phyloP scores from a whole-genome alignment of 202 grass and related monocot genomes.

The Zizania palustris region DNA sequence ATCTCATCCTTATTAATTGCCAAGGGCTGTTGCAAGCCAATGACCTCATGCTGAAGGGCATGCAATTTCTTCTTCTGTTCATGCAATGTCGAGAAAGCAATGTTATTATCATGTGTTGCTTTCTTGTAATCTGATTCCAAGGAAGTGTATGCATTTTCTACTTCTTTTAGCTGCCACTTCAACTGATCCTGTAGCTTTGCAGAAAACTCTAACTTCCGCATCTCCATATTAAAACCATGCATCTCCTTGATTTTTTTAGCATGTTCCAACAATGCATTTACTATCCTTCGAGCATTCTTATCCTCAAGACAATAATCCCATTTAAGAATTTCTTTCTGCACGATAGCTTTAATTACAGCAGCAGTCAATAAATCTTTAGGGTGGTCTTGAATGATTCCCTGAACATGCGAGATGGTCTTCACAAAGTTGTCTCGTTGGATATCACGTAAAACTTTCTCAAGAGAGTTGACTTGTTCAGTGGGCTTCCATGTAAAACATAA shows the following conservation, averaged over 20 bases:
- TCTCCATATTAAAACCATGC: slow-evolving; percentile 45
- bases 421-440: slow-evolving; percentile 48
- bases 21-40: slow-evolving; percentile 27
- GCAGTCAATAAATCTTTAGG: slow-evolving; percentile 36
- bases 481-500: slow-evolving; percentile 45
- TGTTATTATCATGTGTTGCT: slow-evolving; percentile 37
- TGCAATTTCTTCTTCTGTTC: slow-evolving; percentile 46
- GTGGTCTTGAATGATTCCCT: slow-evolving; percentile 41
- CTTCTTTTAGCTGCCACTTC: slow-evolving; percentile 56
- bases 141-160: slow-evolving; percentile 40
- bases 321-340: slow-evolving; percentile 49
- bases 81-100: slow-evolving; percentile 43
- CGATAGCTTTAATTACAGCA: slow-evolving; percentile 45
- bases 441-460: slow-evolving; percentile 49
- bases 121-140: slow-evolving; percentile 56
- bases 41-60: slow-evolving; percentile 37
- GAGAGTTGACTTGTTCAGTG: slow-evolving; percentile 21
- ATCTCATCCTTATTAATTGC: slow-evolving; percentile 46
- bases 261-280: slow-evolving; percentile 48
- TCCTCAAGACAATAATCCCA: slow-evolving; percentile 43
- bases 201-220: slow-evolving; percentile 51
- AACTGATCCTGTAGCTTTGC: slow-evolving; percentile 43
- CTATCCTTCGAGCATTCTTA: slow-evolving; percentile 45
- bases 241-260: slow-evolving; percentile 49
- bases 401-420: slow-evolving; percentile 44